These are phyloP conservation scores for Austroboletus festivus DNA, from an alignment of 768 basidiomycete species.

Conservation along the genomic window DNA sequence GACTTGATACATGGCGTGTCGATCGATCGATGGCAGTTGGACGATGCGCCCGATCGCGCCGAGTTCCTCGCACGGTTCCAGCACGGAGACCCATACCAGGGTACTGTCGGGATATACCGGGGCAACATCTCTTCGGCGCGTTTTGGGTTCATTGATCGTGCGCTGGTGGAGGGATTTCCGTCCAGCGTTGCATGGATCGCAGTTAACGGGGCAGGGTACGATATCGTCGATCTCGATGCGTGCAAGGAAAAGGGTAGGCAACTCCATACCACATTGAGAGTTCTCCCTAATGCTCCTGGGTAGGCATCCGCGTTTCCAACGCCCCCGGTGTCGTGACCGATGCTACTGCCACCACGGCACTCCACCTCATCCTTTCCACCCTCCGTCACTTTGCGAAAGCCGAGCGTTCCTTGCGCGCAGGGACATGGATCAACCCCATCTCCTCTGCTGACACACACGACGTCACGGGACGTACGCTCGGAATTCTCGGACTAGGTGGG, in stretches of 20 bases:
- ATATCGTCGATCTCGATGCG: constrained; percentile 83
- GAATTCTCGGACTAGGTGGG: constrained; percentile 73
- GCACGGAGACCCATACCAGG: constrained; percentile 69
- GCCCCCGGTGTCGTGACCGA: constrained; percentile 90
- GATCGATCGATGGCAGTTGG: constrained; percentile 42
- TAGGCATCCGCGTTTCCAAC: constrained; percentile 71
- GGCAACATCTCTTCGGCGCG: constrained; percentile 61
- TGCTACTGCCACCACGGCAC: constrained; percentile 84
- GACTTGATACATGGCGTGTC: too few relatives aligned
- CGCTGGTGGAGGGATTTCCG: constrained; percentile 50
- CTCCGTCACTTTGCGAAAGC: constrained; percentile 68
- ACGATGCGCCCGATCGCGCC: constrained; percentile 59
- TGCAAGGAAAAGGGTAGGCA: constrained; percentile 57
- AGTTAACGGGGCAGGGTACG: constrained; percentile 92
- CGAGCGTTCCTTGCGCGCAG: constrained; percentile 49
- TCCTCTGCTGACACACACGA: constrained; percentile 54
- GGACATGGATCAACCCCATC: constrained; percentile 59
- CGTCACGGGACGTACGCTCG: constrained; percentile 64
- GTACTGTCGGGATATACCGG: constrained; percentile 74
- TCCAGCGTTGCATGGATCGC: constrained; percentile 91
- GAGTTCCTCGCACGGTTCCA: constrained; percentile 66
- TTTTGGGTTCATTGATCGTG: constrained; percentile 75
- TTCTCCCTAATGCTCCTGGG: background rate
- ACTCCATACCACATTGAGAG: background rate
- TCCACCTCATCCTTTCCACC: constrained; percentile 78